These are phyloP conservation scores for Serendipita vermifera DNA, from an alignment of 768 basidiomycete species.

Conservation along the genomic window DNA sequence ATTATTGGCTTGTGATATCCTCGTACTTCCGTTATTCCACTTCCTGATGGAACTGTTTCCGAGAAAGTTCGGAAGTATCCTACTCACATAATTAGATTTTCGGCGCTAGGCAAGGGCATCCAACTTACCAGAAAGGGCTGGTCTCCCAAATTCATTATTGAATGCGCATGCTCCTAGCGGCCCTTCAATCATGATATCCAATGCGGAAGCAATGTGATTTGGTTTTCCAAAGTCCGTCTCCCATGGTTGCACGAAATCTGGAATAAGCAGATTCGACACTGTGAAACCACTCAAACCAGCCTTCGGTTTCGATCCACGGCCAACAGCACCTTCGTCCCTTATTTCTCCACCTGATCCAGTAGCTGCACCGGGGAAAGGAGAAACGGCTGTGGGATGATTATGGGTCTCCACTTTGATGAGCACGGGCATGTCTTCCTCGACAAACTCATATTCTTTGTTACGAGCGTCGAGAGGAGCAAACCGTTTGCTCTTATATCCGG, in stretches of 20 bases:
- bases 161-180: conserved; percentile 91
- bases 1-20: conserved; percentile 99
- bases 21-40: conserved; percentile 46
- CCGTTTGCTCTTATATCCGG: conserved; percentile 59
- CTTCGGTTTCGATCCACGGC: conserved; percentile 90
- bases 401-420: conserved; percentile 98
- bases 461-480: conserved; percentile 32
- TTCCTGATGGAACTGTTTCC: conserved; percentile 50
- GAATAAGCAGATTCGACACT: conserved; percentile 85
- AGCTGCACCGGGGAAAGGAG: conserved; percentile 95
- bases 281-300: conserved; percentile 89
- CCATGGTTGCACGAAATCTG: conserved; percentile 87
- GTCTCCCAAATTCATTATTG: conserved; percentile 97
- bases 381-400: conserved; percentile 97
- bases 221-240: conserved; percentile 89
- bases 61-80: conserved; percentile 86
- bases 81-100: neutral
- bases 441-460: conserved; percentile 39
- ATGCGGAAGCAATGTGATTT: conserved; percentile 75
- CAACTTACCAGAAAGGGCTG: conserved; percentile 56
- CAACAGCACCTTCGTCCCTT: conserved; percentile 93
- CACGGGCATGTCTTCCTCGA: conserved; percentile 66
- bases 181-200: conserved; percentile 96
- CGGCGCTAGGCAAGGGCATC: neutral
- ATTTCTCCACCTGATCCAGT: conserved; percentile 99